Evolutionary conservation across 352 stramenopile species (phyloP), one percentile per base, ranked within the genome.

Genomic region (Phytopythium chamaehyphon): DNA sequence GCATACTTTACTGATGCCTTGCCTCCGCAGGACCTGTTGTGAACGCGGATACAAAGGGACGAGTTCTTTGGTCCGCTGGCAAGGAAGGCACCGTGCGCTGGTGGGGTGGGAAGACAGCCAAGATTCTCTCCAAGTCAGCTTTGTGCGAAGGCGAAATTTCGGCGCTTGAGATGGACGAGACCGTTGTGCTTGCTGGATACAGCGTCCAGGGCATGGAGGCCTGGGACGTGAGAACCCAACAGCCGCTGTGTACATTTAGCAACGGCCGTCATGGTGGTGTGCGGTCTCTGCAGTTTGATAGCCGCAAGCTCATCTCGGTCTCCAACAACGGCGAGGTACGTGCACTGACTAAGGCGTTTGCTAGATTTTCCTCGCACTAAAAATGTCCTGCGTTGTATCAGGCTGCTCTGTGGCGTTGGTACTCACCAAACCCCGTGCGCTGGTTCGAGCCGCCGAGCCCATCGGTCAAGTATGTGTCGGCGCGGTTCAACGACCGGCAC

Each of bases 31-130:
- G 90, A 43, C 66, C 83, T 43, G 74, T 95, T 11, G 56, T 87
- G 26, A 89, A 93, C 43, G 86, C 82, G 48, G 81, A 92, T 51
- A 93, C 85, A 12, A 92, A 90, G 54, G 85, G 83, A 14, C 73
- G 85, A 43, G 85, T 95, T 21, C 59, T 95, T 51, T 95, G 85
- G 85, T 93, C 80, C 19, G 81, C 81, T 53, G 85, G 85, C 15
- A 75, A 74, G 42, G 85, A 95, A 57, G 85, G 85, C 18, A 84
- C 76, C 15, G 76, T 95, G 45, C 83, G 85, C 22, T 95, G 85
- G 85, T 95, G 85, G 85, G 85, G 85, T 38, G 85, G 85, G 33
- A 95, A 95, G 54, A 91, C 74, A 14, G 80, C 85, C 15, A 95
- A 93, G 61, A 84, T 95, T 28, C 66, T 93, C 52, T 72, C 73